Evolutionary conservation across 139 green algal species (phyloP).

Genomic region (Coccomyxa sp.): DNA sequence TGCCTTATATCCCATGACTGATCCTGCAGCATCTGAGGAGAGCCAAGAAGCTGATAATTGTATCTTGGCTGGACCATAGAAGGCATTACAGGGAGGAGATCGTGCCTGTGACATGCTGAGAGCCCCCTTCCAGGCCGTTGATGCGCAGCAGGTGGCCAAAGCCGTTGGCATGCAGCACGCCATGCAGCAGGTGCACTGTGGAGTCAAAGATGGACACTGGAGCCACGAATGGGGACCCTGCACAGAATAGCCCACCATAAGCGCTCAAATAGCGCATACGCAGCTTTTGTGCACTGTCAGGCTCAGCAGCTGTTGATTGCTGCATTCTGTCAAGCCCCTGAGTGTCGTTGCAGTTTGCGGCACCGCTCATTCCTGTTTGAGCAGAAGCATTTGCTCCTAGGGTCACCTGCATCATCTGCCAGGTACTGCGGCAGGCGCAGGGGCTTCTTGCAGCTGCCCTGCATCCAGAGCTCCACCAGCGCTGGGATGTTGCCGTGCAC

Average conservation of each 20-base stretch:
- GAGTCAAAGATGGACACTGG: conserved; percentile 66
- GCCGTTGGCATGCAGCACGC: conserved; percentile 90
- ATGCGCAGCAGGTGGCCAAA: conserved; percentile 90
- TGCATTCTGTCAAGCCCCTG: too few relatives aligned
- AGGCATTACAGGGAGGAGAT: neutral
- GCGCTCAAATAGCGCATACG: neutral
- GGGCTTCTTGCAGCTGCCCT: neutral
- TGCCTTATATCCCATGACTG: too few relatives aligned
- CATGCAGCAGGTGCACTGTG: conserved; percentile 78
- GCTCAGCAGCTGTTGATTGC: neutral
- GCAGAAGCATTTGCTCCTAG: too few relatives aligned
- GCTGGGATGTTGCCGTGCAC: neutral
- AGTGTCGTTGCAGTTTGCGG: too few relatives aligned
- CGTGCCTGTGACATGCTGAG: conserved; percentile 21
- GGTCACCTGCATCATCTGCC: neutral
- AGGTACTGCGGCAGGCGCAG: neutral
- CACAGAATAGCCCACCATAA: too few relatives aligned
- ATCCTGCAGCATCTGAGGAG: too few relatives aligned
- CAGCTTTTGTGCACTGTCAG: neutral
- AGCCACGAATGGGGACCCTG: conserved; percentile 33
- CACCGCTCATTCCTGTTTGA: too few relatives aligned
- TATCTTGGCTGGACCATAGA: too few relatives aligned
- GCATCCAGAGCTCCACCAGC: neutral
- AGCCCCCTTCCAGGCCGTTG: conserved; percentile 73
- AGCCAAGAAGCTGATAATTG: too few relatives aligned